A percentile compares a stretch with the other conserved stretches of the same genome.
phyloP scores from a whole-genome alignment of 305 asterid genomes.

The Caryopteris hybrid region DNA sequence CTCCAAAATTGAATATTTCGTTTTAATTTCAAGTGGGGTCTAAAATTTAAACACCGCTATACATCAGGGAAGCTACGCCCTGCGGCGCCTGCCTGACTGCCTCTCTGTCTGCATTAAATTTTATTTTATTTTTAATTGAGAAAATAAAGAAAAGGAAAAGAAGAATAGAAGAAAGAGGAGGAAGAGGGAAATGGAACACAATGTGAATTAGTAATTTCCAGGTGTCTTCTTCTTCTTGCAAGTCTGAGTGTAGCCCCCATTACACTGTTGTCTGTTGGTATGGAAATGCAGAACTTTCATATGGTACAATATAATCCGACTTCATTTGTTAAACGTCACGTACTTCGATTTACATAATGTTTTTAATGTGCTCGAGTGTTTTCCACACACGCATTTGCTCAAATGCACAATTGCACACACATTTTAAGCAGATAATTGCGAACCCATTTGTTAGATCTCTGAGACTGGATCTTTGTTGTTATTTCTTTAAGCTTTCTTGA shows the following conservation, averaged over 20 bases:
- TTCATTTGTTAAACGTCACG: neutral
- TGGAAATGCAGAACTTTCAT: neutral
- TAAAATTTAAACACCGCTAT: neutral
- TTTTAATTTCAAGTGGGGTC: neutral
- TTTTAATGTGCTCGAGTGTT: neutral
- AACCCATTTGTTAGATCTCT: constrained; percentile 19
- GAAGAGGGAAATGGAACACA: neutral
- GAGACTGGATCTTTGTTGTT: constrained; percentile 4
- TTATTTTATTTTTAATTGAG: too few relatives aligned
- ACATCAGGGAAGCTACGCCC: neutral
- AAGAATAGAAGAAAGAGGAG: too few relatives aligned
- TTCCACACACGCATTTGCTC: neutral
- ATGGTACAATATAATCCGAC: neutral
- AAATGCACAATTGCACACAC: neutral
- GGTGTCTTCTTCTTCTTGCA: neutral
- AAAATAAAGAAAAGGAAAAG: too few relatives aligned
- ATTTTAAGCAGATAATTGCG: neutral
- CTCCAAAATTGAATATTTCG: neutral
- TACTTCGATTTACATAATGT: neutral
- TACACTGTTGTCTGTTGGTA: neutral
- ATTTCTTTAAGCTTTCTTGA: neutral
- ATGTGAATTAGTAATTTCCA: neutral
- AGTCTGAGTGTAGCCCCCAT: neutral
- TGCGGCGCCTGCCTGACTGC: neutral
- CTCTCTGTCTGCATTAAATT: too few relatives aligned